Base-by-base conservation (phyloP, 169 alveolate species). In the Perkinsus chesapeaki region DNA sequence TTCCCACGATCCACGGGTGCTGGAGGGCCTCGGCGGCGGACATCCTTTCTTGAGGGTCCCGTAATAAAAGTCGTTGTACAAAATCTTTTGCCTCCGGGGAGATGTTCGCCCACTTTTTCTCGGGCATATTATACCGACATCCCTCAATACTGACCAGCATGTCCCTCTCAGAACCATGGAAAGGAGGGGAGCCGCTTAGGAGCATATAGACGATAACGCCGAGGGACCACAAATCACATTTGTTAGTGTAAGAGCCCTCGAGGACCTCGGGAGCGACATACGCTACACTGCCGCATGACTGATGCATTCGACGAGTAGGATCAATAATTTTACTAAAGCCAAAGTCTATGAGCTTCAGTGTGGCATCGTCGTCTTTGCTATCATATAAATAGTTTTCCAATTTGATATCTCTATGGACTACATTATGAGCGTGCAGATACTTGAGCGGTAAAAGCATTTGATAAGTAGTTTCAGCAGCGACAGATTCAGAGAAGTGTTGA, bases 251-350 rank as follows among this genome's bases (percentile, higher is more conserved):
- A 39, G 94, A 91, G 31, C 94, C 95, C 27, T 91, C 91, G 20
- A 95, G 95, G 23, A 96, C 97, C 94, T 97, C 98, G 9, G 98
- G 98, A 3, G 98, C 97, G n/a, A 97, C 97, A 91, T 96, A 97
- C 95, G 94, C 97, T 94, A 93, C 92, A 48, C 94, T 91, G 92
- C 94, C 95, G 92, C 93, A 93, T 38, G 94, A 93, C 73, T 39
- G 93, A 92, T 93, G 95, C 95, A 93, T 96, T 93, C 72, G 96
- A 90, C 92, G 92, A 3, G 92, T 47, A n/a, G 82, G 82, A 16
- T 60, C 82, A 0, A 60, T 60, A 16, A 60, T 60, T 34, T 60
- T 60, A 23, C 82, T 60, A 82, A 97, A 95, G 39, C 98, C 98
- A 93, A 97, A 97, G 94, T 97, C 98, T 43, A 97, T 96, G 72